phyloP scores from a whole-genome alignment of 2,329 filamentous ascomycete genomes.

The Fusarium sp. region DNA sequence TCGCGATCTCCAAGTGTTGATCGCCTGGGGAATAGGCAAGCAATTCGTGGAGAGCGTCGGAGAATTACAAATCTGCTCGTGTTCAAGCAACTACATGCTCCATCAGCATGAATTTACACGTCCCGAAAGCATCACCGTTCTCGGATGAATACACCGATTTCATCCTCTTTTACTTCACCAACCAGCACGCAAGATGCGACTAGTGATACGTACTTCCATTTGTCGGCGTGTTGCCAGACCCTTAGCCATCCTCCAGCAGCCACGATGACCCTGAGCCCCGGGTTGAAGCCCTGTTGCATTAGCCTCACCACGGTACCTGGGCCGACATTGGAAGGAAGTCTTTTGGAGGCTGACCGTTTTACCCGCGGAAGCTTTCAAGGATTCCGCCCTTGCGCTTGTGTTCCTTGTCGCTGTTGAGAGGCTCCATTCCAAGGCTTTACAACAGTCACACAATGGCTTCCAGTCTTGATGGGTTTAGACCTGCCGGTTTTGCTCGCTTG shows the following conservation, averaged over 20 bases:
- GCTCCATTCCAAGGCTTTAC: slow-evolving; percentile 1
- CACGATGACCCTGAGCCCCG: slow-evolving; percentile 32
- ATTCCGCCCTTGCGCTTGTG: slow-evolving; percentile 30
- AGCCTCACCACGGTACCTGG: slow-evolving; percentile 31
- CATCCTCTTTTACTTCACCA: not conserved
- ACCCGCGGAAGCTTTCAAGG: slow-evolving; percentile 35
- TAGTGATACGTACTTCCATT: slow-evolving; percentile 15
- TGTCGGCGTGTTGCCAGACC: slow-evolving; percentile 13
- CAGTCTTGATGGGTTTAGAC: slow-evolving; percentile 13
- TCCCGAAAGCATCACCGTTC: not conserved
- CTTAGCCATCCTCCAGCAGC: slow-evolving; percentile 25
- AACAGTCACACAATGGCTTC: not conserved
- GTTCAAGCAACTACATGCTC: not conserved
- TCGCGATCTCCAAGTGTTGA: slow-evolving; percentile 22
- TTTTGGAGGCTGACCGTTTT: slow-evolving; percentile 17
- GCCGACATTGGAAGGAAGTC: slow-evolving; percentile 27
- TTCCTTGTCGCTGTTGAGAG: slow-evolving; percentile 15
- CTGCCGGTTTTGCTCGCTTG: slow-evolving; percentile 29
- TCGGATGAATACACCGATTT: not conserved
- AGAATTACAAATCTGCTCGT: slow-evolving; percentile 7
- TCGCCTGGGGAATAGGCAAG: slow-evolving; percentile 1
- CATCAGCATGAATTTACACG: not conserved
- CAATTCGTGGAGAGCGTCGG: slow-evolving; percentile 8
- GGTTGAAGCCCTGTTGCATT: slow-evolving; percentile 38
- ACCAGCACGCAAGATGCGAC: slow-evolving; percentile 1